phyloP scores from a whole-genome alignment of 1,284 basidiomycete genomes.

The Leccinum solheimii region DNA sequence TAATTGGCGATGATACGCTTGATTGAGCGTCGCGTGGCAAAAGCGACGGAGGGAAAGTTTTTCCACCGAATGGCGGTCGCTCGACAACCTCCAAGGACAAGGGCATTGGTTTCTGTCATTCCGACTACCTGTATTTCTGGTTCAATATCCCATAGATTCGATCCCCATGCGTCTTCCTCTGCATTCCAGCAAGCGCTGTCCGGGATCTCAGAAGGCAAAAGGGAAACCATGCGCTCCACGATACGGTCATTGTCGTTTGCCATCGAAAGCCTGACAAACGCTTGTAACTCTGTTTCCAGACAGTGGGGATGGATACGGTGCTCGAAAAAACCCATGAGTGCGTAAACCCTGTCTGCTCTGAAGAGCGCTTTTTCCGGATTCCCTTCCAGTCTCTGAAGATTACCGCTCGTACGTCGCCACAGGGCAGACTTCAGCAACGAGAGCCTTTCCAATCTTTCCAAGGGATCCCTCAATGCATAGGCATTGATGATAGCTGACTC shows the following conservation, averaged over 20 bases:
- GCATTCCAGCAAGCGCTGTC: conserved; percentile 20
- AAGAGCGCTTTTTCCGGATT: conserved; percentile 1
- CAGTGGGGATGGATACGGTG: conserved; percentile 28
- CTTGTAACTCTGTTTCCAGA: conserved; percentile 26
- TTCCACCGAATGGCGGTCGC: conserved; percentile 29
- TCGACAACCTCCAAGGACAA: conserved; percentile 32
- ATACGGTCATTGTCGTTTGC: conserved; percentile 30
- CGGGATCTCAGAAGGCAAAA: conserved; percentile 13
- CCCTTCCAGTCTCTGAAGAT: neutral
- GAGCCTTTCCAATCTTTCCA: conserved; percentile 31
- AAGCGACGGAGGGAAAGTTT: conserved; percentile 26
- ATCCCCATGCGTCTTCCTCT: conserved; percentile 22
- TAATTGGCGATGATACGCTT: conserved; percentile 15
- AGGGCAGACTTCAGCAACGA: conserved; percentile 26
- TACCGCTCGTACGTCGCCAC: conserved; percentile 21
- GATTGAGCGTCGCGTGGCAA: conserved; percentile 15
- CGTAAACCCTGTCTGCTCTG: conserved; percentile 28
- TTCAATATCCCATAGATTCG: conserved; percentile 30
- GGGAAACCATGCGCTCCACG: conserved; percentile 27
- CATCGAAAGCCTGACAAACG: conserved; percentile 29
- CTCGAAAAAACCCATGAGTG: conserved; percentile 32
- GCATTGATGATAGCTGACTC: conserved; percentile 30
- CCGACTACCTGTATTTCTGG: conserved; percentile 29
- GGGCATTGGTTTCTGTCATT: conserved; percentile 19
- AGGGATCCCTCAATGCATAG: conserved; percentile 23